phyloP scores from a whole-genome alignment of 768 basidiomycete genomes.

The Suillus variegatus region DNA sequence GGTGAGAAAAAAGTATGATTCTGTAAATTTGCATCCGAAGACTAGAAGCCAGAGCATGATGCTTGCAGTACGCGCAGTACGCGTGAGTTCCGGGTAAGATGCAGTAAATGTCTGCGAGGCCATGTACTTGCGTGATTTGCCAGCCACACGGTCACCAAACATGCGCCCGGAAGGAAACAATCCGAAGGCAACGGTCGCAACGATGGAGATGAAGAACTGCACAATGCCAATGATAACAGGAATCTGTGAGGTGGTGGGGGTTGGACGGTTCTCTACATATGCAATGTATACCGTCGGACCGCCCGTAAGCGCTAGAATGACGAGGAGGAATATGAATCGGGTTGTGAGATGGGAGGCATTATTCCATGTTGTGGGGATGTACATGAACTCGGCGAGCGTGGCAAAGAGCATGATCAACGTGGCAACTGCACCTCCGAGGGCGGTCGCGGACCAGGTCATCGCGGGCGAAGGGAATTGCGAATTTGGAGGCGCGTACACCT shows the following conservation, averaged over 20 bases:
- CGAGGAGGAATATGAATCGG: conserved; percentile 86
- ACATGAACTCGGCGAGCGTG: conserved; percentile 92
- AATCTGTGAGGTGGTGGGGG: conserved; percentile 53
- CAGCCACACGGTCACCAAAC: conserved; percentile 98
- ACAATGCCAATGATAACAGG: conserved; percentile 92
- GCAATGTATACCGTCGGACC: conserved; percentile 96
- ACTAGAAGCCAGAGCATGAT: conserved; percentile 88
- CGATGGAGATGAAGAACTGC: conserved; percentile 89
- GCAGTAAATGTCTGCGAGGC: conserved; percentile 99
- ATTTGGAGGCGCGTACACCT: conserved; percentile 77
- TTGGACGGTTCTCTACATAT: conserved; percentile 67
- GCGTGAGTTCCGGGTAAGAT: conserved; percentile 82
- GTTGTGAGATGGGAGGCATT: conserved; percentile 97
- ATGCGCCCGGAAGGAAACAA: conserved; percentile 94
- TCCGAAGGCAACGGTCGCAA: conserved; percentile 81
- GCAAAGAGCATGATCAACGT: conserved; percentile 93
- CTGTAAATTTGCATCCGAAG: conserved; percentile 94
- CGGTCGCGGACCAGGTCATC: conserved; percentile 95
- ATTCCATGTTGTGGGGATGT: conserved; percentile 99
- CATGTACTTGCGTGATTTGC: conserved; percentile 97
- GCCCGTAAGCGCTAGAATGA: conserved; percentile 89
- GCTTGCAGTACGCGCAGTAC: conserved; percentile 77
- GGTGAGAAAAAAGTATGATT: conserved; percentile 98
- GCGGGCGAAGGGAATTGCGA: conserved; percentile 71
- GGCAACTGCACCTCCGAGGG: conserved; percentile 94